Percentiles rank a stretch among this genome's conserved stretches.
These are phyloP conservation scores for Galeopsis tetrahit DNA, from an alignment of 257 asterid genomes.

Conservation along the genomic window DNA sequence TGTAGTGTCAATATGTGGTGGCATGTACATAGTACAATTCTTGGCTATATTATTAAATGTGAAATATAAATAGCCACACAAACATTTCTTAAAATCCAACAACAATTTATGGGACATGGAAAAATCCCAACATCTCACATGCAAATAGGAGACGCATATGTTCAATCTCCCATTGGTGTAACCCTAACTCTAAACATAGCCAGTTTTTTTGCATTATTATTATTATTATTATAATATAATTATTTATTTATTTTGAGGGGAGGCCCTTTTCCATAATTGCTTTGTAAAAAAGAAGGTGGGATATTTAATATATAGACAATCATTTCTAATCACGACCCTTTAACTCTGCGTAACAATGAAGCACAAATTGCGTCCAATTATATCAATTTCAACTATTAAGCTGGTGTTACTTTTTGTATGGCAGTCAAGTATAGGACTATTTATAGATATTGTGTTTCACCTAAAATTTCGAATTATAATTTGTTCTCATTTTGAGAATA, in stretches of 20 bases:
- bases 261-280: conserved; percentile 10
- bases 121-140: conserved; percentile 43
- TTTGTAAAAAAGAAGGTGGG: not conserved
- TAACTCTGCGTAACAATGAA: conserved; percentile 31
- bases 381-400: conserved; percentile 17
- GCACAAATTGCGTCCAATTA: conserved; percentile 33
- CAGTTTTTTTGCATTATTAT: conserved; percentile 23
- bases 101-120: conserved; percentile 27
- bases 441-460: not conserved
- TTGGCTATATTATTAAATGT: conserved; percentile 18
- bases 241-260: not conserved
- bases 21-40: conserved; percentile 16
- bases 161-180: conserved; percentile 4
- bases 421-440: not conserved
- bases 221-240: too few relatives aligned
- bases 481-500: not conserved
- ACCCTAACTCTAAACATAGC: not conserved
- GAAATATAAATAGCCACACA: conserved; percentile 13
- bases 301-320: not conserved
- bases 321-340: conserved; percentile 36
- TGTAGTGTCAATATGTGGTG: conserved; percentile 7
- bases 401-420: not conserved
- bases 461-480: not conserved
- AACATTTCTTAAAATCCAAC: conserved; percentile 23
- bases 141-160: conserved; percentile 23